Conservation (phyloP, 148 eudicot genomes). For the Rhododendron vialii region DNA sequence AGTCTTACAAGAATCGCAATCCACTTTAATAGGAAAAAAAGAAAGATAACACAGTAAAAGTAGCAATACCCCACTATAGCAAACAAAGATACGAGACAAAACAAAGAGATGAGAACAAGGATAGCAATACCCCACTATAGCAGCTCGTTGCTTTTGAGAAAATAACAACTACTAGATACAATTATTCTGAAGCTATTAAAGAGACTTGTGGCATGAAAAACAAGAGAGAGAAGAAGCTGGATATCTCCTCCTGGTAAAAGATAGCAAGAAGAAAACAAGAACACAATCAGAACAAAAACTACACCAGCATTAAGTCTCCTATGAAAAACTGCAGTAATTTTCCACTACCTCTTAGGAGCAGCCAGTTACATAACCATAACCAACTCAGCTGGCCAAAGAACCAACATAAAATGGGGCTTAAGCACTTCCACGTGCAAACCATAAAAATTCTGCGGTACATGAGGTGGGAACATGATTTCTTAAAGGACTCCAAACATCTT, state of each 20-base stretch:
- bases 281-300: background rate
- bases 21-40: background rate
- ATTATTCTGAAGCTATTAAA: too few species aligned
- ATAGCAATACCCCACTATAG: background rate
- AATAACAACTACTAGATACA: too few species aligned
- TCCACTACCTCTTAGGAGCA: background rate
- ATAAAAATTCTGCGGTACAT: background rate
- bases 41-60: background rate
- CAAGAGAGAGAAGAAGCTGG: background rate
- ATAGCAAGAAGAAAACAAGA: background rate
- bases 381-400: background rate
- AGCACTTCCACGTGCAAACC: background rate
- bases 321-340: background rate
- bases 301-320: background rate
- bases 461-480: background rate
- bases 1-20: background rate
- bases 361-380: background rate
- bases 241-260: background rate
- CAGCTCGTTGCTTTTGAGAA: background rate
- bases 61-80: background rate
- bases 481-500: background rate
- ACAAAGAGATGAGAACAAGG: background rate
- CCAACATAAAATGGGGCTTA: background rate
- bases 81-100: background rate
- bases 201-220: background rate